Evolutionary conservation across 2,329 filamentous ascomycete species (phyloP), one percentile per base, ranked within the genome.

Genomic region (Exophiala sp.): DNA sequence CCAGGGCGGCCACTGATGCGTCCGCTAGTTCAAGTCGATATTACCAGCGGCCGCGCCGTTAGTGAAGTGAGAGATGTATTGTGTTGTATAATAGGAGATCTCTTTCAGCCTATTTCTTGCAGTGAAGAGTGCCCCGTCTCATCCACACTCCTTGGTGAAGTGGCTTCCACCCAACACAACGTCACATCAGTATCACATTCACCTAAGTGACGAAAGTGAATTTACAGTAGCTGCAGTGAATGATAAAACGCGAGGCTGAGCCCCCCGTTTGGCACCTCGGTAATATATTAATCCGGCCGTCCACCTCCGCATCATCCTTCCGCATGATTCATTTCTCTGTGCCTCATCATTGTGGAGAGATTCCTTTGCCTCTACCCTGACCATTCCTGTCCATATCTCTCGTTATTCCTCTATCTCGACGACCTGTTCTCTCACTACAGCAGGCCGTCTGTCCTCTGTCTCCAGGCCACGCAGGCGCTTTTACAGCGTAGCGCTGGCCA

Each of bases 241-340:
- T 32, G 29, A 5, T 18, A 11, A 18, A 1, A 32, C n/a, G 16
- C 51, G 34, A 53, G 47, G 46, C 46, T 53, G 51, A 29, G 43
- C n/a, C 19, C n/a, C 46, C 46, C 46, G 46, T 40, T 16, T 35
- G 21, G 42, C 3, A n/a, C 14, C 24, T 41, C 46, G 50, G 51
- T 18, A 24, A 39, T 41, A 47, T 23, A 18, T 47, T 53, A 39
- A 35, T 47, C 46, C 51, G 42, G n/a, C 23, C 16, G 13, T 16
- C 44, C 19, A 11, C 23, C 24, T 14, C 2, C 13, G 11, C 22
- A 18, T 16, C 23, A 18, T 22, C 24, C 39, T 27, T 23, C 43
- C n/a, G 22, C 29, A 23, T 21, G 21, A 10, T 32, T 32, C 29
- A 44, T 9, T 9, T 6, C 34, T 19, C 14, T 19, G 14, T n/a